Base-by-base conservation (phyloP, 192 early-diverging fungal species). In the Piromyces finnis region DNA sequence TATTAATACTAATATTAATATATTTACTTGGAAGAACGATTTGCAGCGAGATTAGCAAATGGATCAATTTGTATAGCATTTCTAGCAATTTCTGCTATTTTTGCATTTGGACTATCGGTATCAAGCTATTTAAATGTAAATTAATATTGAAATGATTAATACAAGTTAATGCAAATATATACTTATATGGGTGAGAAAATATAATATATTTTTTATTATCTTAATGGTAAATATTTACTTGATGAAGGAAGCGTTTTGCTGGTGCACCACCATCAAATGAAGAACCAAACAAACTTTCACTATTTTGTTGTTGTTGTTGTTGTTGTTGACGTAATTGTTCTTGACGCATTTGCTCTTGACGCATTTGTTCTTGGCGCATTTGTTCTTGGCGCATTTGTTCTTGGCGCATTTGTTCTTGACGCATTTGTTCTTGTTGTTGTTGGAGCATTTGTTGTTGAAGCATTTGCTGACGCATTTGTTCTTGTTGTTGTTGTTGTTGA, bases 21-120 rank as follows among this genome's bases (percentile, higher is more conserved):
- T 39, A 39, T 14, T 12, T 39, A 39, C 37, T 39, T 39, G 11
- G 37, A 39, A 12, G 37, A 39, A 39, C 80, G 80, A 41, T 41
- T 81, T 16, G 85, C 82, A 11, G 88, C 88, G 41, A 89, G 81
- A 82, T 85, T 88, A 39, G 88, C 88, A 79, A 89, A 89, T 77
- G 88, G 88, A 78, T 89, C 88, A 78, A 89, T 89, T 41, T 82
- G 80, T 29, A 85, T 85, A 82, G 86, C 87, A 81, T 89, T 89
- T 78, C 88, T 86, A 17, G 88, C 88, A 82, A 89, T 87, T 80
- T 87, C 86, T 4, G 87, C 87, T 3, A 88, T 37, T 78, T 79
- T 81, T 11, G 87, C 77, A 80, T 87, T 87, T 14, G 87, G 85
- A 28, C 84, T 83, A 39, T 39, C 37, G 11, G 11, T 39, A 39